Evolutionary conservation across 495 filamentous ascomycete species (phyloP).

Genomic region (Penicillium turbatum): DNA sequence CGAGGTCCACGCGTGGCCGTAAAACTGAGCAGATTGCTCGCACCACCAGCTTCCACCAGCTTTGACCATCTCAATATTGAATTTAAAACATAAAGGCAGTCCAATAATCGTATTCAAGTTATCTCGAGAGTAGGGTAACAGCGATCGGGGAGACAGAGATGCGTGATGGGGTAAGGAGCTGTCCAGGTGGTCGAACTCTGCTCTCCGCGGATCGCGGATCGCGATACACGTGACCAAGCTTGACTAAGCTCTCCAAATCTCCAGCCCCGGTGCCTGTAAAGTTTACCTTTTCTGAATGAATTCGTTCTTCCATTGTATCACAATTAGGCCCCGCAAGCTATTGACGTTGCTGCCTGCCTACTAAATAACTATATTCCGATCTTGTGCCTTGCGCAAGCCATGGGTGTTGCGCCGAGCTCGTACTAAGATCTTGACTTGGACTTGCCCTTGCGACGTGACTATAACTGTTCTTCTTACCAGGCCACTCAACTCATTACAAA

Average conservation of each 20-base stretch:
- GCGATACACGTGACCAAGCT: slow-evolving; percentile 15
- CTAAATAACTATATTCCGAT: background rate
- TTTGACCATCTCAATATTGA: slow-evolving; percentile 44
- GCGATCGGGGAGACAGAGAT: slow-evolving; percentile 2
- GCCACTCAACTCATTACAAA: background rate
- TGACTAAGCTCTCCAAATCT: slow-evolving; percentile 16
- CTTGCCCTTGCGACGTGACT: slow-evolving; percentile 5
- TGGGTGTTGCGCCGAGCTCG: background rate
- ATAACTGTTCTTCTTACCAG: slow-evolving; percentile 6
- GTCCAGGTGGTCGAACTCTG: slow-evolving; percentile 22
- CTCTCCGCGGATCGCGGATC: slow-evolving; percentile 28
- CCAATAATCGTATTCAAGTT: background rate
- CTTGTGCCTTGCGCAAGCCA: background rate
- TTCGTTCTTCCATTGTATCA: background rate
- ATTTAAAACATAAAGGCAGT: slow-evolving; percentile 21
- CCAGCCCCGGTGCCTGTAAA: background rate
- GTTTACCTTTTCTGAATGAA: background rate
- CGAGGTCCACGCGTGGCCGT: slow-evolving; percentile 36
- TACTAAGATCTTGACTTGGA: slow-evolving; percentile 6
- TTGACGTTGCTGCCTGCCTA: background rate
- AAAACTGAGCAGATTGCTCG: slow-evolving; percentile 42
- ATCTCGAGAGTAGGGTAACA: slow-evolving; percentile 9
- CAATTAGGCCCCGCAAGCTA: background rate
- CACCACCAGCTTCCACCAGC: slow-evolving; percentile 39
- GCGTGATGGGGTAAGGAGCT: slow-evolving; percentile 21